Evolutionary conservation across 2,329 filamentous ascomycete genomes (phyloP), one percentile per base, ranked within the genome.

Genomic region (Talaromyces sp.): DNA sequence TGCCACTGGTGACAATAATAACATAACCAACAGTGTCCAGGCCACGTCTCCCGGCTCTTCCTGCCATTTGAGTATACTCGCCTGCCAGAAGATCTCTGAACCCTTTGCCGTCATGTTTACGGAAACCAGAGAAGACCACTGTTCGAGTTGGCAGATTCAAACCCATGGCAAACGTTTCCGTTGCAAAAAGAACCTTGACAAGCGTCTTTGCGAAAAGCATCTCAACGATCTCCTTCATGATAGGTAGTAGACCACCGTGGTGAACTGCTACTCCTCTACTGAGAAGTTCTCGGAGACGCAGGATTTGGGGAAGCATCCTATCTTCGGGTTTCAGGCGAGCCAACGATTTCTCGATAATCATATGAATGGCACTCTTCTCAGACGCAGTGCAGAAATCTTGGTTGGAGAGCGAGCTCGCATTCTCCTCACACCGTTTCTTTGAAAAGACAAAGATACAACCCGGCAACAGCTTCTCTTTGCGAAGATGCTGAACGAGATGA

Each of bases 51-150:
- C 94, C 94, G 57, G 94, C 94, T 77, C 94, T 85, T 35, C 94
- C 94, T 26, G 94, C 93, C 94, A 99, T 99, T 69, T 99, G 94
- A 1, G 94, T 99, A 72, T 99, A 99, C 73, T 99, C 94, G 17
- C 94, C 94, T 0, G 94, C 92, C 0, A 96, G 81, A 0, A 99
- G 81, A 70, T 97, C 94, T 65, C 94, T 84, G 79, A 97, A 97
- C 3, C 86, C 85, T 67, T 94, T 90, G 6, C 94, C 94, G 70
- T 99, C 94, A 66, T 97, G 93, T 73, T 99, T 99, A 56, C 94
- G 87, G 75, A 94, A 96, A 10, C 94, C 94, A 11, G 94, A 97
- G 74, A 99, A 99, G 1, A 97, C 93, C 0, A 99, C 94, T 0
- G 94, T 99, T 65, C 94, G 85, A 0, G 94, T 99, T 0, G 94